These are phyloP conservation scores for Bonia amplexicaulis DNA, from an alignment of 176 grass and related monocot species.

Conservation along the genomic window DNA sequence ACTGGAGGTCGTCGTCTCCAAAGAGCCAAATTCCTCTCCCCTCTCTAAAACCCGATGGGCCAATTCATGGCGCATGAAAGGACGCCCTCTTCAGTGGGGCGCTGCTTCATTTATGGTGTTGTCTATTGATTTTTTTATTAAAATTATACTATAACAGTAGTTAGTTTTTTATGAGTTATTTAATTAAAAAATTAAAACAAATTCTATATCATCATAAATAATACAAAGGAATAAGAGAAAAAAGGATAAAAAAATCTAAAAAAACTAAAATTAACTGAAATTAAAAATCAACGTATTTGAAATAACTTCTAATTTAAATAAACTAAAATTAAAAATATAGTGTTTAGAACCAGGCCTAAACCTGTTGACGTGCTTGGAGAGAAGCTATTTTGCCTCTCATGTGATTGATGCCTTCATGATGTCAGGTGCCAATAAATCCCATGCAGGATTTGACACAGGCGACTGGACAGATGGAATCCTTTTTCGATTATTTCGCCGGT, in stretches of 20 bases:
- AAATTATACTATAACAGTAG: too few species aligned
- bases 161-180: too few species aligned
- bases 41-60: slow-evolving; percentile 16
- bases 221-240: too few species aligned
- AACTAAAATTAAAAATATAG: too few species aligned
- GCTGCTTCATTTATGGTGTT: too few species aligned
- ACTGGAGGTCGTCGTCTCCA: background rate
- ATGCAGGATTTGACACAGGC: slow-evolving; percentile 25
- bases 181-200: too few species aligned
- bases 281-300: too few species aligned
- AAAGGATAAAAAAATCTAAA: too few species aligned
- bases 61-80: slow-evolving; percentile 37
- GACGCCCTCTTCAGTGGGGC: background rate
- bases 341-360: background rate
- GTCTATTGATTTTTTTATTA: too few species aligned
- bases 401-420: slow-evolving; percentile 39
- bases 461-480: background rate
- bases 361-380: background rate
- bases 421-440: slow-evolving; percentile 18
- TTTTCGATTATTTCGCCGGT: slow-evolving; percentile 19
- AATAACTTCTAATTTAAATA: too few species aligned
- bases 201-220: accelerated
- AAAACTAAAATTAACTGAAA: too few species aligned
- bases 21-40: background rate
- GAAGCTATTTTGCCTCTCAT: background rate